Conservation (phyloP, 2,329 filamentous ascomycete genomes). For the Cercospora citrullina region DNA sequence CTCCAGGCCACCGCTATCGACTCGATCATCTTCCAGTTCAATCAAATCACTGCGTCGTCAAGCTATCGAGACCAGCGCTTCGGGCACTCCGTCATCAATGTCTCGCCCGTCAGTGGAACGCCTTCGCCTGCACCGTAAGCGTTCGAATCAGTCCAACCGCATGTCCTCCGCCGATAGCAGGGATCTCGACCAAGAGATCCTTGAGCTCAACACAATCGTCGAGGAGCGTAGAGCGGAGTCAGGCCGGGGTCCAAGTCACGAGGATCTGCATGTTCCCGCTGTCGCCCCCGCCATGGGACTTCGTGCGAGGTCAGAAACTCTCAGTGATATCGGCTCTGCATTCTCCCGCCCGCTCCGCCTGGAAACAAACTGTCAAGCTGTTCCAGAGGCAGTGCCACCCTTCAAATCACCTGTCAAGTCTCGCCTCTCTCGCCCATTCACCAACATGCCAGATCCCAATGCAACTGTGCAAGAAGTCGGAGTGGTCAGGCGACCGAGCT, state of each 20-base stretch:
- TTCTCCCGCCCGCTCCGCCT: constrained; percentile 43
- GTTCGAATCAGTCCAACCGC: constrained; percentile 32
- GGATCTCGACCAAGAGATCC: constrained; percentile 48
- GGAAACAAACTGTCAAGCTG: constrained; percentile 11
- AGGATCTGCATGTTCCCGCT: constrained; percentile 47
- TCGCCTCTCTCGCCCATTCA: constrained; percentile 28
- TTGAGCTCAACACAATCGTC: constrained; percentile 52
- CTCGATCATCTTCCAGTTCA: constrained; percentile 34
- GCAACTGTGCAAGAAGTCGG: constrained; percentile 13
- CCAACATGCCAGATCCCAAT: constrained; percentile 24
- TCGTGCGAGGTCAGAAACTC: constrained; percentile 49
- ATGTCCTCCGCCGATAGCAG: constrained; percentile 18
- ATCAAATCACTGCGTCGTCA: constrained; percentile 41
- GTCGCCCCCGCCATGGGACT: constrained; percentile 49
- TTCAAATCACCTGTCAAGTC: constrained; percentile 25
- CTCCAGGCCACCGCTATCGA: constrained; percentile 20
- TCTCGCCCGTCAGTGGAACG: constrained; percentile 34
- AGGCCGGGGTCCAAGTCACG: constrained; percentile 25
- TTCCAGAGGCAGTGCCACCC: constrained; percentile 11
- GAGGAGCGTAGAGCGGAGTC: constrained; percentile 49
- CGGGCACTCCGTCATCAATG: constrained; percentile 11
- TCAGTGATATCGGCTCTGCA: constrained; percentile 51
- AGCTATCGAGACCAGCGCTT: constrained; percentile 29
- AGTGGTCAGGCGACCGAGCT: constrained; percentile 20
- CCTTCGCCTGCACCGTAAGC: constrained; percentile 40